These are phyloP conservation scores for Schizonepeta tenuifolia DNA, from an alignment of 257 asterid genomes.

Conservation along the genomic window DNA sequence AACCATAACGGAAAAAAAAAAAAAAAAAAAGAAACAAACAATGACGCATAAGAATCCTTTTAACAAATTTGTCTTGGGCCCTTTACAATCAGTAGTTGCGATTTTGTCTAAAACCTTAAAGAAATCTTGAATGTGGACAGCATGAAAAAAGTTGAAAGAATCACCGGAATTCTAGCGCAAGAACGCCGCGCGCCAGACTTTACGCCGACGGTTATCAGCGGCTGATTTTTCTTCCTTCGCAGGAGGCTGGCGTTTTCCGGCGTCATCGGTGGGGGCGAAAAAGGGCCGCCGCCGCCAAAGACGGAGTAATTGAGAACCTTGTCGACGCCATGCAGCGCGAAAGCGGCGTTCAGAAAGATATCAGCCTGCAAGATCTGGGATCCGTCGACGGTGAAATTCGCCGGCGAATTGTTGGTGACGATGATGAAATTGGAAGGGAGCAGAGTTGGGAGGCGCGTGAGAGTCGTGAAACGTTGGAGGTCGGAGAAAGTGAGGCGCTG, in stretches of 20 bases:
- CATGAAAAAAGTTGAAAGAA: conserved; percentile 16
- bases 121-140: conserved; percentile 25
- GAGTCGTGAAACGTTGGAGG: conserved; percentile 33
- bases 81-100: background rate
- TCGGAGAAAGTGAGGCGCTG: conserved; percentile 70
- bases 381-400: conserved; percentile 56
- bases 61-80: background rate
- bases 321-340: conserved; percentile 62
- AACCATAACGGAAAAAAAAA: no score
- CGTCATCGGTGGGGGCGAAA: conserved; percentile 29
- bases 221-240: background rate
- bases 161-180: conserved; percentile 3
- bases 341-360: conserved; percentile 41
- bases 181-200: conserved; percentile 25
- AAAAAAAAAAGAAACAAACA: no score
- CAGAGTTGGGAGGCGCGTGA: conserved; percentile 67
- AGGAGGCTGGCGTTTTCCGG: background rate
- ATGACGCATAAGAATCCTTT: background rate
- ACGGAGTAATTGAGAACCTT: conserved; percentile 55
- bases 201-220: background rate
- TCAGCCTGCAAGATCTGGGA: conserved; percentile 54
- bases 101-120: background rate
- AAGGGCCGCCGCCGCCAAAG: conserved; percentile 28
- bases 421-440: conserved; percentile 53
- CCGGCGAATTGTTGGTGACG: conserved; percentile 52